A percentile compares a stretch with the other conserved stretches of the same genome.
These are phyloP conservation scores for Fraxinus cuspidata DNA, from an alignment of 257 asterid species.

Conservation along the genomic window DNA sequence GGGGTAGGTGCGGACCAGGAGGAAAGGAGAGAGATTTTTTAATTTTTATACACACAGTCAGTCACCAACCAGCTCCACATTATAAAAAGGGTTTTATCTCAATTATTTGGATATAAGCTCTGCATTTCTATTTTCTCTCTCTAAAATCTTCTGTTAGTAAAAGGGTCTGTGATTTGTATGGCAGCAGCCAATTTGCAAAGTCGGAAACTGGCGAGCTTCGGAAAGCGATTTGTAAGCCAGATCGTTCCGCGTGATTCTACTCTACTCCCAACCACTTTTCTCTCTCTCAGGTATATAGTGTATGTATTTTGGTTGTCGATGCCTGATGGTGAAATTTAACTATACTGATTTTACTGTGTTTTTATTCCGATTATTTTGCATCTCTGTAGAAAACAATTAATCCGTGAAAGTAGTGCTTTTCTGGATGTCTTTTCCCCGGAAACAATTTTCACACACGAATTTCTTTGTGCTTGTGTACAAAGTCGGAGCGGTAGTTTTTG, in stretches of 20 bases:
- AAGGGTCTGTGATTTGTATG: background rate
- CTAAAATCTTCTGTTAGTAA: slow-evolving; percentile 6
- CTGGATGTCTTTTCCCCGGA: background rate
- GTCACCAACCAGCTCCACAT: background rate
- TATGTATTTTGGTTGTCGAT: background rate
- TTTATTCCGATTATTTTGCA: background rate
- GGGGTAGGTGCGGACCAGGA: slow-evolving; percentile 25
- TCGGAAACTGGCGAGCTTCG: slow-evolving; percentile 10
- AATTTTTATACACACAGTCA: background rate
- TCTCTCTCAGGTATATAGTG: slow-evolving; percentile 3
- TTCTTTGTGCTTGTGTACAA: background rate
- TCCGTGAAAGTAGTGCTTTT: background rate
- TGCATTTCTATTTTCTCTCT: slow-evolving; percentile 18
- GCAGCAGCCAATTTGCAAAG: slow-evolving; percentile 8
- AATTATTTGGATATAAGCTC: background rate
- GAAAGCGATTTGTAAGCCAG: slow-evolving; percentile 13
- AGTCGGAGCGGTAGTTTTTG: background rate
- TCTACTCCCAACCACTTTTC: background rate
- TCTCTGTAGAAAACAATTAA: background rate
- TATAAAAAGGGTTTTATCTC: background rate
- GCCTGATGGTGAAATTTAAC: background rate
- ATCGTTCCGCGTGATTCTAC: background rate
- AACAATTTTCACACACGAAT: background rate
- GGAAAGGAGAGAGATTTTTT: background rate
- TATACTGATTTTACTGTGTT: background rate